Evolutionary conservation across 352 stramenopile species (phyloP).

Genomic region (Globisporangium orthogonon): DNA sequence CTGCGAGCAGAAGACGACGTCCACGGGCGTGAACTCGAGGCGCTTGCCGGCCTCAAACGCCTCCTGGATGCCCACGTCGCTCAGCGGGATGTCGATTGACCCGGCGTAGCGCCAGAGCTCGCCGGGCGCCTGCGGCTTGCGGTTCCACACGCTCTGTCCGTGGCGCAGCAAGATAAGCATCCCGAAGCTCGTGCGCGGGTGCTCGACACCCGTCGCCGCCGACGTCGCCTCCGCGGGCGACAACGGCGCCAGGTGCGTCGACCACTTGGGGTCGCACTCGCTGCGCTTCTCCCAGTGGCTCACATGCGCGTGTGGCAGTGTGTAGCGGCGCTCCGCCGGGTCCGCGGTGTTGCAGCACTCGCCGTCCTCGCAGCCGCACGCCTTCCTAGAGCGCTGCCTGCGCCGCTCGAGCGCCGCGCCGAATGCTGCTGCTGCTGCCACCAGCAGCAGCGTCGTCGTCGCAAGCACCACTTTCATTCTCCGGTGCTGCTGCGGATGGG

Average conservation of each 20-base stretch:
- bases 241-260: slow-evolving; percentile 32
- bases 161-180: slow-evolving; percentile 81
- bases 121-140: slow-evolving; percentile 62
- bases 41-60: slow-evolving; percentile 71
- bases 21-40: slow-evolving; percentile 70
- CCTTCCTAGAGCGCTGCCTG: slow-evolving; percentile 9
- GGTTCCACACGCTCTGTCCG: slow-evolving; percentile 83
- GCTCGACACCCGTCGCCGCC: slow-evolving; percentile 12
- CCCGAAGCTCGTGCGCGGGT: slow-evolving; percentile 48
- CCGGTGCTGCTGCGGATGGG: background rate
- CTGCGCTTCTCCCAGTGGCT: slow-evolving; percentile 59
- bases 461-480: slow-evolving; percentile 25
- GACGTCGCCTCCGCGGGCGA: slow-evolving; percentile 1
- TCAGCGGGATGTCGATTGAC: slow-evolving; percentile 78
- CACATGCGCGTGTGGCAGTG: slow-evolving; percentile 65
- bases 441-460: slow-evolving; percentile 20
- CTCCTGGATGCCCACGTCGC: slow-evolving; percentile 79
- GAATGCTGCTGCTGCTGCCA: slow-evolving; percentile 15
- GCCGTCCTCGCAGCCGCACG: slow-evolving; percentile 56
- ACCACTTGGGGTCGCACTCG: slow-evolving; percentile 56
- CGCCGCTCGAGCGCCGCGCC: slow-evolving; percentile 23
- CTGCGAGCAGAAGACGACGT: slow-evolving; percentile 83
- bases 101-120: slow-evolving; percentile 79
- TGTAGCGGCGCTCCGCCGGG: slow-evolving; percentile 52
- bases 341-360: slow-evolving; percentile 72